Conservation (phyloP, 192 early-diverging fungal genomes). For the Gigaspora rosea region DNA sequence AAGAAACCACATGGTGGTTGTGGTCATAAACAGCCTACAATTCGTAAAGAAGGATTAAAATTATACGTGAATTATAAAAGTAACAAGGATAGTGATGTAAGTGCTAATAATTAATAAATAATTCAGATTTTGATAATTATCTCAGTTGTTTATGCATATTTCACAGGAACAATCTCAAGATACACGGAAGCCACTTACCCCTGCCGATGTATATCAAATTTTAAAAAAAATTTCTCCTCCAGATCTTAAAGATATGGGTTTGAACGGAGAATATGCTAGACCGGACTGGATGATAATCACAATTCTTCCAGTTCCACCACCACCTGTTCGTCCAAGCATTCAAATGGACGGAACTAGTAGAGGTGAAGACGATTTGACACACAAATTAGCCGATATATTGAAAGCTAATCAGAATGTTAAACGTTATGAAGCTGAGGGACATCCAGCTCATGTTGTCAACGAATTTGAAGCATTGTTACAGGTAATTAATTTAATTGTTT, state of each 20-base stretch:
- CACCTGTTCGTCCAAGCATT: slow-evolving; percentile 95
- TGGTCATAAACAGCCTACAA: slow-evolving; percentile 78
- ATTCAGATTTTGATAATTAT: background rate
- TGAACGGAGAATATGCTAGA: slow-evolving; percentile 86
- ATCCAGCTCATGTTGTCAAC: slow-evolving; percentile 82
- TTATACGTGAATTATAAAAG: slow-evolving; percentile 57
- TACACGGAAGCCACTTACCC: slow-evolving; percentile 61
- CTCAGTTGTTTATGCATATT: background rate
- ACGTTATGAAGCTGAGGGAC: slow-evolving; percentile 81
- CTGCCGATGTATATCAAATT: slow-evolving; percentile 77
- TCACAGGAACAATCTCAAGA: slow-evolving; percentile 58
- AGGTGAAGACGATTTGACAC: slow-evolving; percentile 97
- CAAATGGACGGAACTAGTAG: slow-evolving; percentile 85
- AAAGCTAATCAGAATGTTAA: slow-evolving; percentile 88
- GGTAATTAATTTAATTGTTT: slow-evolving; percentile 17
- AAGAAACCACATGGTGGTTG: slow-evolving; percentile 83
- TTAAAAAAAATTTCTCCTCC: slow-evolving; percentile 85
- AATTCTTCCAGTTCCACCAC: slow-evolving; percentile 93
- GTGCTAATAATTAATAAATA: background rate
- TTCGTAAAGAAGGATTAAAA: slow-evolving; percentile 79
- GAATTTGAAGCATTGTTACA: slow-evolving; percentile 87
- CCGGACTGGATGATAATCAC: slow-evolving; percentile 99
- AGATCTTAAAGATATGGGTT: slow-evolving; percentile 83
- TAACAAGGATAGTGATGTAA: slow-evolving; percentile 38
- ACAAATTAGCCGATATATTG: slow-evolving; percentile 90